These are phyloP conservation scores for Gossypioides kirkii DNA, from an alignment of 345 rosid species.

Conservation along the genomic window DNA sequence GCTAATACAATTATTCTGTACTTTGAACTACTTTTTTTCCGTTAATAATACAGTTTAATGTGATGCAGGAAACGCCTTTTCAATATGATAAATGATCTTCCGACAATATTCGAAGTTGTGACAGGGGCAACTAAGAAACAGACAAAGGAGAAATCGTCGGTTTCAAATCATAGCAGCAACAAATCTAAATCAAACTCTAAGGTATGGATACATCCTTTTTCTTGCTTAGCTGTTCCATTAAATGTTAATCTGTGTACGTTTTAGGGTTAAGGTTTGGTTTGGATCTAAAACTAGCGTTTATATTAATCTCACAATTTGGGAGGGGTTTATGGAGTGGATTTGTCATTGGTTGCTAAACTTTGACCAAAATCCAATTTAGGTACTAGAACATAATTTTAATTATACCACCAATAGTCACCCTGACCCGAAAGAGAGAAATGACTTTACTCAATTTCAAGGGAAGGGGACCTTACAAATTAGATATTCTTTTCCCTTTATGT, in stretches of 20 bases:
- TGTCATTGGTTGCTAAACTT: background rate
- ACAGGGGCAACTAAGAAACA: constrained; percentile 61
- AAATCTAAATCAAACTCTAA: constrained; percentile 70
- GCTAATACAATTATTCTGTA: background rate
- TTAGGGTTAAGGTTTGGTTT: background rate
- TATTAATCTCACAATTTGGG: background rate
- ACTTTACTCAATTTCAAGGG: background rate
- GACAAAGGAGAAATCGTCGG: constrained; percentile 54
- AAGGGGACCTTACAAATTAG: background rate
- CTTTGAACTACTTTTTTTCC: background rate
- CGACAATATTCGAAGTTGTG: constrained; percentile 78
- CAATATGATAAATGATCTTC: constrained; percentile 81
- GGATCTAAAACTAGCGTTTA: background rate
- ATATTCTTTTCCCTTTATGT: background rate
- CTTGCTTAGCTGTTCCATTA: background rate
- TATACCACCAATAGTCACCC: background rate
- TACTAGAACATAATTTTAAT: too few species aligned
- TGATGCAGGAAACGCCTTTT: constrained; percentile 75
- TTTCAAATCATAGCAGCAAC: constrained; percentile 63
- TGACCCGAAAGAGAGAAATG: background rate
- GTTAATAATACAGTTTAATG: constrained; percentile 8
- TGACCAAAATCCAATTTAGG: background rate
- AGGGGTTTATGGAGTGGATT: background rate
- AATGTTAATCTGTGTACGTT: background rate
- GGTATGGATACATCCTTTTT: constrained; percentile 26